Percentiles rank a stretch among this genome's conserved stretches.
Evolutionary conservation across 768 basidiomycete species (phyloP).

Genomic region (Mycena vitilis): DNA sequence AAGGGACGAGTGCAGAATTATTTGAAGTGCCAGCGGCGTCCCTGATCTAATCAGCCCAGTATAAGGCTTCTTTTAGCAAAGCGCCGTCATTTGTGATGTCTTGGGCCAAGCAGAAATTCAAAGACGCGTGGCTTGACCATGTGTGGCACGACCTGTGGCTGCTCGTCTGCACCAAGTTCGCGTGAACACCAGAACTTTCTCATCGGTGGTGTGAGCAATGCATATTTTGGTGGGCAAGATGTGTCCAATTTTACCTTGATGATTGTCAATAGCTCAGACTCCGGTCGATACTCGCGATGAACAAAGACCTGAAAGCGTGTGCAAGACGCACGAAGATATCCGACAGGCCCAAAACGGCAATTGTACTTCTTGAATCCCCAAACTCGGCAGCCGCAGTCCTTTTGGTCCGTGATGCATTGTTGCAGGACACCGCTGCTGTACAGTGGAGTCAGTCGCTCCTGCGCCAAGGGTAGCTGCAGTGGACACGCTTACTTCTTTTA

Average conservation of each 20-base stretch:
- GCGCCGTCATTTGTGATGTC: neutral
- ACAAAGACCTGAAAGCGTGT: no score
- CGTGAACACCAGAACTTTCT: neutral
- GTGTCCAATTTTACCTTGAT: conserved; percentile 6
- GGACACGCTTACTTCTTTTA: conserved; percentile 16
- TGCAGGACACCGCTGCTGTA: conserved; percentile 1
- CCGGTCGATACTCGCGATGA: neutral
- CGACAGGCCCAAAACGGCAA: conserved; percentile 6
- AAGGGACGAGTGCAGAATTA: neutral
- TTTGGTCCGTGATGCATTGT: neutral
- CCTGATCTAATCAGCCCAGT: conserved; percentile 5
- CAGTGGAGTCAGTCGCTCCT: conserved; percentile 15
- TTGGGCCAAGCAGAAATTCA: neutral
- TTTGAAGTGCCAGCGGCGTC: neutral
- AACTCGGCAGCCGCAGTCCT: conserved; percentile 2
- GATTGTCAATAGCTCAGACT: neutral
- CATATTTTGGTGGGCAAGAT: neutral
- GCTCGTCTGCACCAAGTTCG: neutral
- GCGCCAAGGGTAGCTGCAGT: conserved; percentile 18
- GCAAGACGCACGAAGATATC: neutral
- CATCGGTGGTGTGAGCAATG: conserved; percentile 11
- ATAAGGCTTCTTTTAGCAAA: conserved; percentile 9
- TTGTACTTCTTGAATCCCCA: neutral
- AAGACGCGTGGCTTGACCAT: neutral
- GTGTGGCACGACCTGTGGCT: neutral